Base-by-base conservation (phyloP, 2,329 filamentous ascomycete genomes). In the Leptographium lundbergii region DNA sequence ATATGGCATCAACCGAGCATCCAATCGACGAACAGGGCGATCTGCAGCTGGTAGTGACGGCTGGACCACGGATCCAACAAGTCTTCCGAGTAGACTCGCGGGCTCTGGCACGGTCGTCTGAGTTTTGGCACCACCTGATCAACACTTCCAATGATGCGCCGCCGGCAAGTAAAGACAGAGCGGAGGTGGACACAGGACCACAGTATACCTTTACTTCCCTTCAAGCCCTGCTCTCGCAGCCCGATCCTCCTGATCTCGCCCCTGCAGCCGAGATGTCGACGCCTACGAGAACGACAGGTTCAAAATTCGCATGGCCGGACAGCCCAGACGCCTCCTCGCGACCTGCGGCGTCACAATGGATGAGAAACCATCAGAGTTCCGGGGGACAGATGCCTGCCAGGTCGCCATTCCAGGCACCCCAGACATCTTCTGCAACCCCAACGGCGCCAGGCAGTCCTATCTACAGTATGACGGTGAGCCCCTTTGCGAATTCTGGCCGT, bases 21-120 rank as follows among this genome's bases (percentile, higher is more conserved):
- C 5, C 54, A 19, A 55, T 59, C 27, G 59, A 60, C 51, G 59
- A 51, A n/a, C 34, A 55, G 7, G 59, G 61, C 9, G 59, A 59
- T 24, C 36, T 58, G 19, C 27, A 32, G 29, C 60, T 61, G 13
- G 52, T 48, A 13, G 57, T 59, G 36, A 54, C 57, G 25, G 57
- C 55, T 5, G 60, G 57, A 3, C 48, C 27, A 13, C 54, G 54
- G 2, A 32, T 48, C 14, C 48, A 29, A 24, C 32, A 56, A 29
- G 54, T 59, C 11, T 61, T 45, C 54, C 32, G 47, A 32, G 60
- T 61, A 1, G 60, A 61, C 32, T 59, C 60, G 22, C 54, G 57
- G 17, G 60, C 60, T 7, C 57, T 61, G 54, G 57, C 60, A n/a
- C 48, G 60, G 13, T 48, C 57, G n/a, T 61, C 60, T 4, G 22